Conservation (phyloP, 805 yeast genomes). For the Starmerella apicola region DNA sequence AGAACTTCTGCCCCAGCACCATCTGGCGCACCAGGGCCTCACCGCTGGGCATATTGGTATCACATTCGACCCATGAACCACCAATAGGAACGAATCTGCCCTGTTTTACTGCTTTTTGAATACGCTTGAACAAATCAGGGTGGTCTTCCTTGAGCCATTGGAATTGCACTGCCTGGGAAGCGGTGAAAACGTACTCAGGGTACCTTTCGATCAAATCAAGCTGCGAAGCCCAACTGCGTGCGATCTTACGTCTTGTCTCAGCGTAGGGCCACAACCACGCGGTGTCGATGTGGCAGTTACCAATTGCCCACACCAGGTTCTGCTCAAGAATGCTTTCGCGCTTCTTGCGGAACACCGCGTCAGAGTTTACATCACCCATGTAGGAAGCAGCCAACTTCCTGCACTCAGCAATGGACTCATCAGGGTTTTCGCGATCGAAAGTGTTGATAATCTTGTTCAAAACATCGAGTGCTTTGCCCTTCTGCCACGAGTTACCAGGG, state of each 20-base stretch:
- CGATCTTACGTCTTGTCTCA: constrained; percentile 83
- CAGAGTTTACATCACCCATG: constrained; percentile 59
- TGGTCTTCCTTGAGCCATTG: constrained; percentile 83
- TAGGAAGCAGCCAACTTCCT: constrained; percentile 50
- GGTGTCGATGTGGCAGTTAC: constrained; percentile 94
- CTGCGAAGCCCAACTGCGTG: constrained; percentile 92
- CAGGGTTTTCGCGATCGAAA: constrained; percentile 58
- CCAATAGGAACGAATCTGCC: constrained; percentile 84
- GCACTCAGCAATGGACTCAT: constrained; percentile 44
- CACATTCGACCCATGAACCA: constrained; percentile 97
- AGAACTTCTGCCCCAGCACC: constrained; percentile 78
- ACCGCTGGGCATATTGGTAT: constrained; percentile 90
- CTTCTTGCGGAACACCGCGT: constrained; percentile 37
- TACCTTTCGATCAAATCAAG: constrained; percentile 69
- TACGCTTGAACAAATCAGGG: constrained; percentile 58
- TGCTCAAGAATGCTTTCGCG: constrained; percentile 12
- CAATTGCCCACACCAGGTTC: constrained; percentile 59
- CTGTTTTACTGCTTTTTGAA: constrained; percentile 48
- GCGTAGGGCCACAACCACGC: constrained; percentile 99
- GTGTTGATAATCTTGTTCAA: constrained; percentile 71
- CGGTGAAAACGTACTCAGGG: constrained; percentile 88
- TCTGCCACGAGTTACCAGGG: constrained; percentile 63
- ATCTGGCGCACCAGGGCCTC: constrained; percentile 85
- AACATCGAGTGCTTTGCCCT: constrained; percentile 67
- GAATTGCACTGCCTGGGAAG: constrained; percentile 93